Base-by-base conservation (phyloP, 2,329 filamentous ascomycete species). In the Phyllosticta paracitricarpa region DNA sequence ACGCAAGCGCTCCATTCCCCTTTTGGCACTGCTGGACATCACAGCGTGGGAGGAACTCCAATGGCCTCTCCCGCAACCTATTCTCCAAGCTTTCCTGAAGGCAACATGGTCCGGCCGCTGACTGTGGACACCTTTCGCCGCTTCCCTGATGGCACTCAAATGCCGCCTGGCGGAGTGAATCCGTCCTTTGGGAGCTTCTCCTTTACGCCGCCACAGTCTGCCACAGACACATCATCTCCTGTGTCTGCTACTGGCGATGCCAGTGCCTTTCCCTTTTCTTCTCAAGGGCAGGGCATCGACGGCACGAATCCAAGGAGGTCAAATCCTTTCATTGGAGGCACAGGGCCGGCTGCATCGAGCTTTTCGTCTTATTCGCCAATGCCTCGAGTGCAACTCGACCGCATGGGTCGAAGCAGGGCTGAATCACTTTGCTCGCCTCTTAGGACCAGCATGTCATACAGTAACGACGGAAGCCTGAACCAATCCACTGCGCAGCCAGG, bases 51-150 rank as follows among this genome's bases (percentile, higher is more conserved):
- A 40, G 33, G 33, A 61, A 78, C 78, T 52, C 74, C 80, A n/a
- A 70, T 81, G 63, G 73, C 76, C 54, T 80, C 77, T 51, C 76
- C 79, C 51, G 73, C 71, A 57, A 69, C 69, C 9, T 78, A 76
- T 63, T 68, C 70, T 9, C 69, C 73, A 53, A 69, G 69, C 52
- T 73, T 77, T 64, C 66, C 73, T n/a, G 75, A 79, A 5, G 81
- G 84, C 64, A 84, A 84, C 62, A 84, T 86, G 75, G 83, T 86
- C 75, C 80, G 86, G 33, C 85, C 87, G 2, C 70, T 90, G 64
- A 84, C 88, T 75, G 80, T 89, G 25, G 87, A 90, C 67, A 82
- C 81, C 0, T 81, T 88, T 64, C 79, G 87, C 63, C 81, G 86
- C 66, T 75, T 80, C 28, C 83, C 86, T 7, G 80, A 81, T 10